These are phyloP conservation scores for Salicornia ramosissima DNA, from an alignment of 148 eudicot species.

Conservation along the genomic window DNA sequence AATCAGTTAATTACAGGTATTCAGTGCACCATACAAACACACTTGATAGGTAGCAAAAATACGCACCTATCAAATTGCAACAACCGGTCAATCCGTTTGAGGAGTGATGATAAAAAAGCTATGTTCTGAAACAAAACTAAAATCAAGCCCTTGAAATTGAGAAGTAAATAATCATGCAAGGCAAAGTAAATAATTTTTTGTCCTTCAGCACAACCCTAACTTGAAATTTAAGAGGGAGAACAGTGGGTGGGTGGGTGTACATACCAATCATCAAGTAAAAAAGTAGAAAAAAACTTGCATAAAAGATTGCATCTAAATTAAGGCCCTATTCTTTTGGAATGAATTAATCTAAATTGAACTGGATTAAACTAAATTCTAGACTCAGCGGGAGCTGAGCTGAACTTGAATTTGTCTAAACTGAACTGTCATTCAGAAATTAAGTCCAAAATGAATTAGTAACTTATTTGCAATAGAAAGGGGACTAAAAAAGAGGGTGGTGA, in stretches of 20 bases:
- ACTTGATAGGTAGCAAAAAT: conserved; percentile 10
- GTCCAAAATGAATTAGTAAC: too few species aligned
- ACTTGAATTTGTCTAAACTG: too few species aligned
- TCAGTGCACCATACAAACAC: neutral
- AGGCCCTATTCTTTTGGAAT: too few species aligned
- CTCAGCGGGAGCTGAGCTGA: too few species aligned
- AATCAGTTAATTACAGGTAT: neutral
- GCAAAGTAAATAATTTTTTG: neutral
- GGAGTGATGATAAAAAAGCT: conserved; percentile 56
- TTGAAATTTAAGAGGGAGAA: neutral
- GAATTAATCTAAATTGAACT: too few species aligned
- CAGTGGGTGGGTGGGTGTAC: neutral
- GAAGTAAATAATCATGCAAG: neutral
- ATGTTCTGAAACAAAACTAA: conserved; percentile 53
- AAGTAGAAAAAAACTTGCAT: too few species aligned
- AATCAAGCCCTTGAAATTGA: conserved; percentile 10
- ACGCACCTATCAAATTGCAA: conserved; percentile 91
- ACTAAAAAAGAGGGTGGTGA: too few species aligned
- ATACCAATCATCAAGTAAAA: too few species aligned
- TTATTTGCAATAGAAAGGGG: too few species aligned
- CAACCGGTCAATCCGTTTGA: conserved; percentile 85
- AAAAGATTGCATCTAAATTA: too few species aligned
- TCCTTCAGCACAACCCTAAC: neutral
- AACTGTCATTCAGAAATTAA: too few species aligned
- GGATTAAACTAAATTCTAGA: too few species aligned